A percentile compares a stretch with the other conserved stretches of the same genome.
Evolutionary conservation across 768 basidiomycete species (phyloP).

Genomic region (Suillus hirtellus): DNA sequence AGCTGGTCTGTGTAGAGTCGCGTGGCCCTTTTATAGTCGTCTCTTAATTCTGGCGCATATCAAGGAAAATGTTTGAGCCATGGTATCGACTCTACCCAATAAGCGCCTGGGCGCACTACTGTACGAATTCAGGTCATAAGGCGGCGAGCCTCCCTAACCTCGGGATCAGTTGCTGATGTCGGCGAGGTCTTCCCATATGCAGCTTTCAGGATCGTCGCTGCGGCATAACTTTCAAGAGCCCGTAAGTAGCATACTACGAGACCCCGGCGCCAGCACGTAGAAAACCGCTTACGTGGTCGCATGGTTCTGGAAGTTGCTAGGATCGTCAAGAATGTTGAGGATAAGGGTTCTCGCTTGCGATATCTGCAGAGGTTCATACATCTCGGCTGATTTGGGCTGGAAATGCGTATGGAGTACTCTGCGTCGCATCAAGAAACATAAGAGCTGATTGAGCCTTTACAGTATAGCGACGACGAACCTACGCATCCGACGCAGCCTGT

Average conservation of each 20-base stretch:
- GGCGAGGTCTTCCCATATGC: slow-evolving; percentile 37
- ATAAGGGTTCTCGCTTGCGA: background rate
- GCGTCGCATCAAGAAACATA: background rate
- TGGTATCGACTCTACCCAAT: slow-evolving; percentile 52
- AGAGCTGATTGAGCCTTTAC: background rate
- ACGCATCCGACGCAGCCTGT: background rate
- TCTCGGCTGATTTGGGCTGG: background rate
- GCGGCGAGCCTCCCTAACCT: background rate
- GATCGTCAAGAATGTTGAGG: background rate
- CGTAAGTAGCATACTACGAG: background rate
- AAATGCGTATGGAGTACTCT: slow-evolving; percentile 16
- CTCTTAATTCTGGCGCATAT: slow-evolving; percentile 24
- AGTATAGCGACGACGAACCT: background rate
- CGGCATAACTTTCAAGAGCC: background rate
- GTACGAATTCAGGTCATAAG: background rate
- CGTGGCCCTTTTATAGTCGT: background rate
- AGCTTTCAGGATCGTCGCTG: slow-evolving; percentile 22
- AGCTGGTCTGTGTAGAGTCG: slow-evolving; percentile 31
- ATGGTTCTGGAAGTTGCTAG: background rate
- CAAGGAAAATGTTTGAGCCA: slow-evolving; percentile 37
- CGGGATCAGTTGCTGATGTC: slow-evolving; percentile 33
- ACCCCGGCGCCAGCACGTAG: background rate
- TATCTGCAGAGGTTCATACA: background rate
- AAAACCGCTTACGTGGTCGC: background rate
- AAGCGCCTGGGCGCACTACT: slow-evolving; percentile 48